phyloP scores from a whole-genome alignment of 768 basidiomycete genomes.

The Lactifluus hygrophoroides region DNA sequence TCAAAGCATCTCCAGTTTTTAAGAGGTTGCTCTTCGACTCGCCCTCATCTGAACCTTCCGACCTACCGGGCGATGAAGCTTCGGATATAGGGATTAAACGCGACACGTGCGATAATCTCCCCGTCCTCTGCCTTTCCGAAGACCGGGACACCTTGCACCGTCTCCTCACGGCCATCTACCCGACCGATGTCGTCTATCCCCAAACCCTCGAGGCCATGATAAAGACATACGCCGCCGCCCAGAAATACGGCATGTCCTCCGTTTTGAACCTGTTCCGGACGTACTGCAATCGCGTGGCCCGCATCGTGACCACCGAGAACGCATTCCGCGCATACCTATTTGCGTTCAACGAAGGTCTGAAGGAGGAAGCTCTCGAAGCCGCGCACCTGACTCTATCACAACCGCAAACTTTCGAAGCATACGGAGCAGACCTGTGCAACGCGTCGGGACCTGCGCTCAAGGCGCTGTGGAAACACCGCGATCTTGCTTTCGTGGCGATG shows the following conservation, averaged over 20 bases:
- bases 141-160: slow-evolving; percentile 10
- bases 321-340: slow-evolving; percentile 1
- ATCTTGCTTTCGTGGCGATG: background rate
- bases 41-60: background rate
- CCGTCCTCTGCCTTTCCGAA: background rate
- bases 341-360: background rate
- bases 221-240: background rate
- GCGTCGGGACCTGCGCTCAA: slow-evolving; percentile 1
- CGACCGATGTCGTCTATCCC: slow-evolving; percentile 1
- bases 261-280: background rate
- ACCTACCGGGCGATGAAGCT: background rate
- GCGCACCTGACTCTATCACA: background rate
- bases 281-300: background rate
- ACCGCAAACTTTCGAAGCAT: background rate
- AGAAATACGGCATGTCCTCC: background rate
- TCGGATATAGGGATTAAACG: background rate
- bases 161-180: slow-evolving; percentile 11
- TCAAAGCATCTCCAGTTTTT: slow-evolving; percentile 7
- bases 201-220: slow-evolving; percentile 3
- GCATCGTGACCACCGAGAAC: background rate
- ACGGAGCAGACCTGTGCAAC: background rate
- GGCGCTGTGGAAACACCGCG: background rate
- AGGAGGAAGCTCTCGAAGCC: slow-evolving; percentile 2
- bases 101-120: background rate
- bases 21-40: slow-evolving; percentile 1